These are phyloP conservation scores for Petunia hybrid DNA, from an alignment of 305 asterid species.

Conservation along the genomic window DNA sequence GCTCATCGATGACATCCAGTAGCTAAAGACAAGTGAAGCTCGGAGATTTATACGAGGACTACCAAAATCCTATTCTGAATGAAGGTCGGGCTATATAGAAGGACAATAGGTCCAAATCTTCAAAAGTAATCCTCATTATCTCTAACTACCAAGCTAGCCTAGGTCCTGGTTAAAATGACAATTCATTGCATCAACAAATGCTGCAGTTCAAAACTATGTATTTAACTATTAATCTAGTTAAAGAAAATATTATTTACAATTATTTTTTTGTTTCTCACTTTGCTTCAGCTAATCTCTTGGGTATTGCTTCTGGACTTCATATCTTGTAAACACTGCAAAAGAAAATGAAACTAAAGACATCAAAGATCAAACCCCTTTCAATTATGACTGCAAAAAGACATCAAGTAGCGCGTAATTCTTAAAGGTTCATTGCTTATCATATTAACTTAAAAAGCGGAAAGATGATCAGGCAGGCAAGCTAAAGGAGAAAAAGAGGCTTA, in stretches of 20 bases:
- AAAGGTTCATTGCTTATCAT: neutral
- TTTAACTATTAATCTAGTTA: neutral
- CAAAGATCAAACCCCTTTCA: neutral
- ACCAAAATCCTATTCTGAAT: neutral
- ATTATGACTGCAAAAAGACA: neutral
- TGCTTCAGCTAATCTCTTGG: conserved; percentile 61
- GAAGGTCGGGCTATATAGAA: neutral
- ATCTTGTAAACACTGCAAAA: conserved; percentile 70
- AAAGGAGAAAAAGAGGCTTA: conserved; percentile 34
- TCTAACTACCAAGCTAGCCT: neutral
- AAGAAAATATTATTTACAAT: neutral
- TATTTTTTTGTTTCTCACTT: conserved; percentile 34
- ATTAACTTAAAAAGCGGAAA: neutral
- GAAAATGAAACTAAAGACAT: neutral
- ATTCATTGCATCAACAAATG: conserved; percentile 1
- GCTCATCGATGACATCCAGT: neutral
- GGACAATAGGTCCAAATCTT: neutral
- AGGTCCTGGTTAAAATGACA: neutral
- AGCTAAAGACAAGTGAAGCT: neutral
- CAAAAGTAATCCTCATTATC: neutral
- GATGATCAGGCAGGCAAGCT: neutral
- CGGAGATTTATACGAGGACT: neutral
- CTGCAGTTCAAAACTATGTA: neutral
- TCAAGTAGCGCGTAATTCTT: neutral
- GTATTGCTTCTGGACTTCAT: conserved; percentile 54